phyloP scores from a whole-genome alignment of 345 rosid species.

The Lepidium didymum region DNA sequence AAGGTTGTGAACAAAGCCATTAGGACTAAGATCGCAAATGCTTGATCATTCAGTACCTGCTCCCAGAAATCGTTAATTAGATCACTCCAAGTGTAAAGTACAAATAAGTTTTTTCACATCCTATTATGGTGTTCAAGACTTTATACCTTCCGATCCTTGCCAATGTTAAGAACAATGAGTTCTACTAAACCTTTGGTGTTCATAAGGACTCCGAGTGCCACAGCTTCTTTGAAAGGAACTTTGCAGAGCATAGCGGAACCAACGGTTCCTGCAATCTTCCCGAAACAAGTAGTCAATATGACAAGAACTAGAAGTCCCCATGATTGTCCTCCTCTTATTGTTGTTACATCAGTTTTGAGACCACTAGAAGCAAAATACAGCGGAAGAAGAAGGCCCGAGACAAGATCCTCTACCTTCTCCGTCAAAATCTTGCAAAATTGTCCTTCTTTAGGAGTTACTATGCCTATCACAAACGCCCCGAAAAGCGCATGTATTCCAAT shows the following conservation, averaged over 20 bases:
- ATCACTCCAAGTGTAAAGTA: not conserved
- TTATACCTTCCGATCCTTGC: constrained; percentile 43
- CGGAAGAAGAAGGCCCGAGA: constrained; percentile 44
- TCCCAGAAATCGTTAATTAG: not conserved
- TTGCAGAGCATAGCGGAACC: constrained; percentile 35
- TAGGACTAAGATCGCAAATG: constrained; percentile 52
- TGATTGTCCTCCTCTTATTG: constrained; percentile 34
- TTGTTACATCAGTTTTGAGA: constrained; percentile 46
- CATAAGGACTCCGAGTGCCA: constrained; percentile 54
- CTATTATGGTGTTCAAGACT: not conserved
- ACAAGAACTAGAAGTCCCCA: constrained; percentile 46
- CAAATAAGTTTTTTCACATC: not conserved
- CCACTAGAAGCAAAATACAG: constrained; percentile 56
- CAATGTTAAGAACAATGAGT: constrained; percentile 68
- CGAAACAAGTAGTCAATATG: constrained; percentile 42
- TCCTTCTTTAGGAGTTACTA: constrained; percentile 46
- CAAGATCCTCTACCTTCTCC: constrained; percentile 47
- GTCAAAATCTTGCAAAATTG: constrained; percentile 32
- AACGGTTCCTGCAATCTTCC: constrained; percentile 50
- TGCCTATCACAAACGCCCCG: constrained; percentile 48
- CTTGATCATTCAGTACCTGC: constrained; percentile 58
- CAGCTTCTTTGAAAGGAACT: constrained; percentile 44
- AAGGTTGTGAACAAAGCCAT: constrained; percentile 72
- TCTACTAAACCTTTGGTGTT: constrained; percentile 74
- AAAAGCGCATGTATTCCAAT: constrained; percentile 54